Base-by-base conservation (phyloP, 1,284 basidiomycete genomes). In the Leccinum subatratum region DNA sequence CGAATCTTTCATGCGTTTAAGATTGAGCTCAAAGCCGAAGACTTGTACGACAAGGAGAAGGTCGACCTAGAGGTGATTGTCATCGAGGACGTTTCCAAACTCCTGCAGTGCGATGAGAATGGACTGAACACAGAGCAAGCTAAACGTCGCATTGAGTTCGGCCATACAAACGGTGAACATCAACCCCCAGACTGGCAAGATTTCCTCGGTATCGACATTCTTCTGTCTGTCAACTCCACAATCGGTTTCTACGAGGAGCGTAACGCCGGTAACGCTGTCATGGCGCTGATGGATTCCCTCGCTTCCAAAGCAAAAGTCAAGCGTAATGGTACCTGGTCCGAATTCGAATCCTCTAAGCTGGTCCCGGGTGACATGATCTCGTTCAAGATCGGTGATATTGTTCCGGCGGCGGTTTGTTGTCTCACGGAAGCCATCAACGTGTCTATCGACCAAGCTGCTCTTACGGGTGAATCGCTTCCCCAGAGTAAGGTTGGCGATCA, bases 201-300 rank as follows among this genome's bases (percentile, higher is more conserved):
- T 84, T 99, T 98, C 81, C 86, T 94, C 80, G 96, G 95, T 88
- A 98, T 98, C 82, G 83, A 97, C 74, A 82, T 95, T 66, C 86
- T 98, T 22, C 82, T 98, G 51, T 84, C 98, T 80, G 85, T 96
- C 88, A 98, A 98, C 88, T 97, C 96, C 11, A 85, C 89, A 64
- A 98, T 98, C 75, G 96, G 96, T 86, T 98, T 95, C 88, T 94
- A 97, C 82, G 96, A 98, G 81, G 96, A 98, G 81, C 87, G 90
- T 68, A 94, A 94, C 75, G 96, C 96, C 63, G 96, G 96, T 81
- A 97, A 98, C 80, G 96, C 96, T 51, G 96, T 98, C 83, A 98
- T 97, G 84, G 95, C 95, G 14, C 92, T 98, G 72, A 98, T 98
- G 96, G 96, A 98, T 79, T 98, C 96, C 18, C 92, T 98, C 71